phyloP scores from a whole-genome alignment of 2,329 filamentous ascomycete species.

The Fonsecaea nubica region DNA sequence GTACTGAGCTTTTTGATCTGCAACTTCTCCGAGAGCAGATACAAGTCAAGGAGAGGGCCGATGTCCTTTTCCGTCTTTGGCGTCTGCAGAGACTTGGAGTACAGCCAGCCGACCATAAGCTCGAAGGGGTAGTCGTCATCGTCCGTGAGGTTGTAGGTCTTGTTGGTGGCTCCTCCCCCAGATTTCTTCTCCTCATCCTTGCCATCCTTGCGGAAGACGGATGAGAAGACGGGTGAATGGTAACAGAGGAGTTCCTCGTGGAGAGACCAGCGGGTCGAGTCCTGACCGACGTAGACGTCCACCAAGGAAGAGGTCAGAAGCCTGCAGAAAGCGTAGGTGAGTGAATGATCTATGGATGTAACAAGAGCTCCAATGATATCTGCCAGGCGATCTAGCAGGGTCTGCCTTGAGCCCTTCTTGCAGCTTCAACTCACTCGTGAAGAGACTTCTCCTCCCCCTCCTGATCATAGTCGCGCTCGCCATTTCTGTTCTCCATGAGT shows the following conservation, averaged over 20 bases:
- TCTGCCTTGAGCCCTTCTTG: too few species aligned
- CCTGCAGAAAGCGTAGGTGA: constrained; percentile 43
- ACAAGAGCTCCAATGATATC: too few species aligned
- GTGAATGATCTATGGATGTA: neutral
- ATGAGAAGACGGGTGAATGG: constrained; percentile 61
- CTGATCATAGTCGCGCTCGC: constrained; percentile 11
- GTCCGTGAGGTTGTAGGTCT: constrained; percentile 58
- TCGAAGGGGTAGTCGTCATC: constrained; percentile 60
- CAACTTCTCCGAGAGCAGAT: constrained; percentile 62
- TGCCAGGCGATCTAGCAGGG: too few species aligned
- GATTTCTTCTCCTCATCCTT: constrained; percentile 44
- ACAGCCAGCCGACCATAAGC: constrained; percentile 62
- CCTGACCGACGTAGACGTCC: constrained; percentile 62
- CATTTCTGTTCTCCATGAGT: constrained; percentile 36
- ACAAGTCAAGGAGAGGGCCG: constrained; percentile 59
- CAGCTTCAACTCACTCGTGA: constrained; percentile 47
- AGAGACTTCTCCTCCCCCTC: constrained; percentile 48
- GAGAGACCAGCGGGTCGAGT: constrained; percentile 62
- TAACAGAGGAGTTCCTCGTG: constrained; percentile 64
- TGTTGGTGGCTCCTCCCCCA: constrained; percentile 28
- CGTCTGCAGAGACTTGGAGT: constrained; percentile 55
- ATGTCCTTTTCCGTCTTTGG: constrained; percentile 60
- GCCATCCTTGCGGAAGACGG: constrained; percentile 56
- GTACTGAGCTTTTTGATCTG: constrained; percentile 55
- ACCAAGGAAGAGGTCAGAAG: constrained; percentile 62